These are phyloP conservation scores for Leavenworthia alabamica DNA, from an alignment of 345 rosid genomes.

Conservation along the genomic window DNA sequence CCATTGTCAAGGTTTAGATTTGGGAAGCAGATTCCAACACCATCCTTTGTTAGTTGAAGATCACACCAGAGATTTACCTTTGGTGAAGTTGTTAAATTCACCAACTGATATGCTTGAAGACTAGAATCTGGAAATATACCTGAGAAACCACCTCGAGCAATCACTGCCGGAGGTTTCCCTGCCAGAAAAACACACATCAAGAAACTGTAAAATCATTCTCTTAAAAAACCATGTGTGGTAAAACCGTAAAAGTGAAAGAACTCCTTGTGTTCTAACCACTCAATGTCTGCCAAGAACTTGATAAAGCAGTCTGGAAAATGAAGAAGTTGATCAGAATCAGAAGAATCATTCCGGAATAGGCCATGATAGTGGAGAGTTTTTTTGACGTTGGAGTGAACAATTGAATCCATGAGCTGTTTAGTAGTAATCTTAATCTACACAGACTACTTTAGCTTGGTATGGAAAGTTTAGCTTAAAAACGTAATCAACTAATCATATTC, in stretches of 20 bases:
- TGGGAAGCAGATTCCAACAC: constrained; percentile 56
- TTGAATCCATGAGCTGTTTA: constrained; percentile 18
- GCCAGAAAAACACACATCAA: constrained; percentile 13
- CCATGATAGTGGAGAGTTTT: constrained; percentile 12
- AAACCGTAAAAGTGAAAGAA: background rate
- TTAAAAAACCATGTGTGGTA: background rate
- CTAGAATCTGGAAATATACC: constrained; percentile 69
- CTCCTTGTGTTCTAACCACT: constrained; percentile 15
- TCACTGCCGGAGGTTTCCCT: constrained; percentile 55
- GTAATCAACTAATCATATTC: constrained; percentile 9
- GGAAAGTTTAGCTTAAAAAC: constrained; percentile 8
- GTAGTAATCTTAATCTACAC: constrained; percentile 8
- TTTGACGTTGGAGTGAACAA: constrained; percentile 7
- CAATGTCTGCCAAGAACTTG: constrained; percentile 30
- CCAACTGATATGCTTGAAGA: constrained; percentile 26
- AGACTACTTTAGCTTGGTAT: constrained; percentile 6
- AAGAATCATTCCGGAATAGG: background rate
- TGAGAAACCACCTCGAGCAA: constrained; percentile 75
- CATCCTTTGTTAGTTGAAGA: constrained; percentile 73
- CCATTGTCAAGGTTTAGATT: constrained; percentile 41
- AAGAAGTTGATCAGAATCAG: constrained; percentile 15
- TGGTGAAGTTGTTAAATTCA: constrained; percentile 12
- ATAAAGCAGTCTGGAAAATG: constrained; percentile 11
- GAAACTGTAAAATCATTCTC: background rate
- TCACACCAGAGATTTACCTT: constrained; percentile 52